Conservation (phyloP, 2,329 filamentous ascomycete genomes). For the Colletotrichum musicola region DNA sequence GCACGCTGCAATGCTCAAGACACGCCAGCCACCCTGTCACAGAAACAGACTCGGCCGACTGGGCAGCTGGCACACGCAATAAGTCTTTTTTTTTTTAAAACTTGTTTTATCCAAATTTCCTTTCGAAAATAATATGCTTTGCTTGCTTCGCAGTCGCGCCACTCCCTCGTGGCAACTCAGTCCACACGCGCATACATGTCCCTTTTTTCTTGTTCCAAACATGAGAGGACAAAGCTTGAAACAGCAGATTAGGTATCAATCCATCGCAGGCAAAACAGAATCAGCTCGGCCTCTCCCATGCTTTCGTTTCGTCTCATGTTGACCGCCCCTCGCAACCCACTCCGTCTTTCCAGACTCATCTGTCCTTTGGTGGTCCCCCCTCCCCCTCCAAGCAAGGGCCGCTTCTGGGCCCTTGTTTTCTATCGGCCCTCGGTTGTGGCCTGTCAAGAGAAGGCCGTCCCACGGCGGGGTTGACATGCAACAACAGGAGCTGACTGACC, state of each 20-base stretch:
- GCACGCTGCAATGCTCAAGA: background rate
- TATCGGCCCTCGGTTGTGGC: background rate
- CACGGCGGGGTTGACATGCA: conserved; percentile 9
- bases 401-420: background rate
- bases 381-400: conserved; percentile 5
- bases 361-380: background rate
- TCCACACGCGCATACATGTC: conserved; percentile 10
- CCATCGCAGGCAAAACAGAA: conserved; percentile 30
- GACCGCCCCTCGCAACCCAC: conserved; percentile 24
- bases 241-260: conserved; percentile 33
- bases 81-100: conserved; percentile 19
- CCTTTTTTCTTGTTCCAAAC: conserved; percentile 24
- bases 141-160: conserved; percentile 10
- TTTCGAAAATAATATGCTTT: conserved; percentile 20
- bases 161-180: conserved; percentile 3
- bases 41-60: background rate
- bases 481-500: conserved; percentile 9
- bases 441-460: background rate
- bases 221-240: conserved; percentile 31
- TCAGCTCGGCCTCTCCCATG: conserved; percentile 26
- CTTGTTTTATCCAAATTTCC: conserved; percentile 29
- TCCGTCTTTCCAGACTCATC: conserved; percentile 7
- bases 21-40: conserved; percentile 2
- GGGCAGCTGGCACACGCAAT: background rate
- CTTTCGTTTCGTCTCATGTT: conserved; percentile 36